Evolutionary conservation across 306 rosid species (phyloP).

Genomic region (Casuarina cunninghamiana): DNA sequence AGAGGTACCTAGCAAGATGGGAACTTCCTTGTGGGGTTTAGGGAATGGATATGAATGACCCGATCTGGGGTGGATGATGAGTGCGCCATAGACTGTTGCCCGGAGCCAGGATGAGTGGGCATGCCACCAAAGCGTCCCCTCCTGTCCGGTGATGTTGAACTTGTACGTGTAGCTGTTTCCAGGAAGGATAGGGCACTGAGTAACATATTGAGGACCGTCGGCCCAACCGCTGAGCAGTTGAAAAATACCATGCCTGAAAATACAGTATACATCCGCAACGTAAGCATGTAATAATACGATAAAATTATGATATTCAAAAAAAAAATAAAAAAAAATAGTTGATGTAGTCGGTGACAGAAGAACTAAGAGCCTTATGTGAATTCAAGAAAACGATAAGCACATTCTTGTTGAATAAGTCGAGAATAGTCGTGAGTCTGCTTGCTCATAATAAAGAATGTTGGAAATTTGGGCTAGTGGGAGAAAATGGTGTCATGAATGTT

Average conservation of each 20-base stretch:
- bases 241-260: slow-evolving; percentile 66
- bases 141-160: slow-evolving; percentile 62
- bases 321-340: too few species aligned
- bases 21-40: slow-evolving; percentile 49
- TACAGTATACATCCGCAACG: background rate
- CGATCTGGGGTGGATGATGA: slow-evolving; percentile 49
- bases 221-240: slow-evolving; percentile 65
- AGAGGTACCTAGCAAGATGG: slow-evolving; percentile 50
- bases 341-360: background rate
- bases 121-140: slow-evolving; percentile 90
- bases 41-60: slow-evolving; percentile 43
- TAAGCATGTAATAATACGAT: background rate
- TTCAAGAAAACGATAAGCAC: background rate
- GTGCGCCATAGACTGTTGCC: slow-evolving; percentile 62
- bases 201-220: slow-evolving; percentile 66
- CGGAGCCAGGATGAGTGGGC: slow-evolving; percentile 63
- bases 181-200: slow-evolving; percentile 67
- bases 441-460: background rate
- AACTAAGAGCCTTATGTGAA: slow-evolving; percentile 1
- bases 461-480: background rate
- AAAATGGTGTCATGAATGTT: slow-evolving; percentile 19
- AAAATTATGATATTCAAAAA: too few species aligned
- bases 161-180: slow-evolving; percentile 47
- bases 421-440: background rate
- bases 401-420: too few species aligned